Evolutionary conservation across 139 green algal genomes (phyloP), one percentile per base, ranked within the genome.

Genomic region (Chlamydomonas sp.): DNA sequence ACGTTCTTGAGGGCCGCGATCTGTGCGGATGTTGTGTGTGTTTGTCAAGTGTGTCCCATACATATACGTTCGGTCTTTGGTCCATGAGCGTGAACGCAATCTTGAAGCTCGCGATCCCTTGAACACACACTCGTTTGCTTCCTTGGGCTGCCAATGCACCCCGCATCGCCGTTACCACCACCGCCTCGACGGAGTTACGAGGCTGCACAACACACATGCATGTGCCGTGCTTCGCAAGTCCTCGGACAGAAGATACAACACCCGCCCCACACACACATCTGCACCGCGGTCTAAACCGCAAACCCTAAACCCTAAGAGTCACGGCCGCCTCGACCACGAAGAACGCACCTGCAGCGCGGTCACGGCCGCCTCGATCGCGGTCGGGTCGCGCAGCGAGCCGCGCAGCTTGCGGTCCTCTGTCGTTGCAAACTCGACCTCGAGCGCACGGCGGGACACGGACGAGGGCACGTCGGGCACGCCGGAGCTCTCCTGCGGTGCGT

Each of bases 391-490:
- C 58, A 96, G 78, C 76, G 85, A 76, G 33, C 64, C 65, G 34
- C 90, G 80, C 65, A 95, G 77, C 74, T 87, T 88, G 70, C 74
- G 79, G 80, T 86, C 78, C 35, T 84, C 78, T 1, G 89, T 87
- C 29, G 62, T 69, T n/a, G 62, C 62, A 33, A 71, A 62, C 8
- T 71, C 65, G 5, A 71, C 39, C 43, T 71, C 65, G 37, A 71
- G 3, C 5, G 22, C 4, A 4, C 29, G 24, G 70, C 61, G 37
- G 35, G 38, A 59, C 34, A 73, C 66, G 60, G 69, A 65, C 54
- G 72, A 79, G 36, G 88, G 87, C 39, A 96, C 60, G 72, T 96
- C 89, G 20, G 88, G 87, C 13, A 93, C 54, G 29, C 90, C 90
- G n/a, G 35, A 76, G 13, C 54, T 60, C 81, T 96, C 90, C 79